These are phyloP conservation scores for Solanum hybrid DNA, from an alignment of 305 asterid species.

Conservation along the genomic window DNA sequence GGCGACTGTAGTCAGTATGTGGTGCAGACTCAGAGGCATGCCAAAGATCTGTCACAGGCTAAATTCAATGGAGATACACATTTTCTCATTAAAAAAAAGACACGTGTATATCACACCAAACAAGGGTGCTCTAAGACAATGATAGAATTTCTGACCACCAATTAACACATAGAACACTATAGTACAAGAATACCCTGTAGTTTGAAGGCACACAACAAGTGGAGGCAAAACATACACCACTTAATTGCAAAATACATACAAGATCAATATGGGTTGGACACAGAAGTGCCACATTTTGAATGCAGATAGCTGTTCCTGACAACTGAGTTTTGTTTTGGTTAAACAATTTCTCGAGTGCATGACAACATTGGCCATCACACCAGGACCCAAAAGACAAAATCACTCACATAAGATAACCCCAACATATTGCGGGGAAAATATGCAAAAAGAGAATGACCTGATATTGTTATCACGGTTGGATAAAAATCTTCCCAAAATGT, in stretches of 20 bases:
- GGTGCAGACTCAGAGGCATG: neutral
- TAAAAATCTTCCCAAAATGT: conserved; percentile 95
- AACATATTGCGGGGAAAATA: neutral
- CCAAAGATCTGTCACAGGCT: neutral
- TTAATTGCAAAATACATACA: neutral
- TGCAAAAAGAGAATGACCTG: conserved; percentile 40
- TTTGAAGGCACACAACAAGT: neutral
- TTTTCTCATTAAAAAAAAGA: neutral
- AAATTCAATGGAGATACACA: neutral
- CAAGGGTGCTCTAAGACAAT: neutral
- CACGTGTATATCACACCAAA: neutral
- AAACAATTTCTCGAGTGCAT: neutral
- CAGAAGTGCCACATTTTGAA: neutral
- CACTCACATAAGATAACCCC: neutral
- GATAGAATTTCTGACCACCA: neutral
- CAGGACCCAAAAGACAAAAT: neutral
- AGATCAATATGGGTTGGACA: neutral
- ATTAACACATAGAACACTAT: neutral
- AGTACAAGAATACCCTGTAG: neutral
- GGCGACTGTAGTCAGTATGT: neutral
- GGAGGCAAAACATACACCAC: neutral
- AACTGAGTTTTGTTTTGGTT: neutral
- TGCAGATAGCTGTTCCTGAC: neutral
- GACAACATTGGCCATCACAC: neutral
- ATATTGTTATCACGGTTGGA: conserved; percentile 97